Conservation (phyloP, 805 yeast genomes). For the Dipodascopsis tothii region DNA sequence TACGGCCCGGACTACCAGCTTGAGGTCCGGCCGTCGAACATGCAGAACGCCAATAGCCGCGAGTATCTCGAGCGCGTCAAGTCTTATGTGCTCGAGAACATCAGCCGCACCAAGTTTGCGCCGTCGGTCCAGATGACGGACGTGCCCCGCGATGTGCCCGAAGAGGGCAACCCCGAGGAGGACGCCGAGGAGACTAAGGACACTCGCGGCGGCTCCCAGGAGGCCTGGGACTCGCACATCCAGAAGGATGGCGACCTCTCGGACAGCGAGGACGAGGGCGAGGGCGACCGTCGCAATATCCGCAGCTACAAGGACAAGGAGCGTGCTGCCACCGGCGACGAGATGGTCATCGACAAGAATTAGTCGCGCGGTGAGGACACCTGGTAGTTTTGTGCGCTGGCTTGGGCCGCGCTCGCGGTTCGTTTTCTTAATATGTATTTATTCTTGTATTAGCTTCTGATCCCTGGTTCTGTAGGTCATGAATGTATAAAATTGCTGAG, state of each 20-base stretch:
- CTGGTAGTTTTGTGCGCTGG: no score
- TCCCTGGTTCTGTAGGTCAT: no score
- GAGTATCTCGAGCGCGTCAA: conserved; percentile 82
- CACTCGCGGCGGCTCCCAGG: conserved; percentile 83
- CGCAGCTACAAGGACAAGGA: conserved; percentile 17
- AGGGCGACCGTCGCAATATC: conserved; percentile 25
- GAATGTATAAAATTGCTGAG: no score
- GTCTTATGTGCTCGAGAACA: conserved; percentile 64
- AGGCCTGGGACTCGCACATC: conserved; percentile 67
- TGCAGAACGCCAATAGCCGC: conserved; percentile 92
- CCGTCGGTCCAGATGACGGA: conserved; percentile 94
- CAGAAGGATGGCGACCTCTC: conserved; percentile 59
- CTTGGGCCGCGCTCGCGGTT: no score
- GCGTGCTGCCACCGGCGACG: no score
- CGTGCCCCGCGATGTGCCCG: conserved; percentile 79
- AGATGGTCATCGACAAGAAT: no score
- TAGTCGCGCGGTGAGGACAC: no score
- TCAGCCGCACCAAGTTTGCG: conserved; percentile 87
- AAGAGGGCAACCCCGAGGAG: conserved; percentile 63
- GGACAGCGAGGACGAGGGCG: conserved; percentile 27
- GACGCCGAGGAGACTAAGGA: conserved; percentile 73
- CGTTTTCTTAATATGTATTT: no score
- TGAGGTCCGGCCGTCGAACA: conserved; percentile 90
- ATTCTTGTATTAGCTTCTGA: no score
- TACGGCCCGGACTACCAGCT: conserved; percentile 94